Evolutionary conservation across 495 filamentous ascomycete genomes (phyloP).

Genomic region (Clohesyomyces aquaticus): DNA sequence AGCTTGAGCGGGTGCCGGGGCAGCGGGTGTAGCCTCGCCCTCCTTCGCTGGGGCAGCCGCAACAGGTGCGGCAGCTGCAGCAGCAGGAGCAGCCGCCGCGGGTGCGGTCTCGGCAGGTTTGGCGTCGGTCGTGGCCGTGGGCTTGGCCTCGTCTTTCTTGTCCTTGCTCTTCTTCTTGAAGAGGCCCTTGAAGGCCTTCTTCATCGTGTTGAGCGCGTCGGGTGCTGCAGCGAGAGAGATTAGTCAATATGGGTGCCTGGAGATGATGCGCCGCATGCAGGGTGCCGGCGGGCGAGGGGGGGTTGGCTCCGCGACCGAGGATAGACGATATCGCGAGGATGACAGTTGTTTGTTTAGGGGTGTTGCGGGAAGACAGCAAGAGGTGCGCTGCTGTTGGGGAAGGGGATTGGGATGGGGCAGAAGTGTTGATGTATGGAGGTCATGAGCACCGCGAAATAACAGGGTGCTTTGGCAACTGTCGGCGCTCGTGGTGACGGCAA

Average conservation of each 20-base stretch:
- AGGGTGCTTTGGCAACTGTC: not conserved
- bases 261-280: conserved; percentile 6
- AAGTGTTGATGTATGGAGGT: too few relatives aligned
- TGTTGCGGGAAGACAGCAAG: not conserved
- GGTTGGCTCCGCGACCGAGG: not conserved
- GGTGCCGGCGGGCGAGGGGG: not conserved
- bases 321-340: not conserved
- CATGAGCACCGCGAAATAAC: too few relatives aligned
- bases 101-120: conserved; percentile 38
- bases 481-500: not conserved
- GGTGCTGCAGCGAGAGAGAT: conserved; percentile 26
- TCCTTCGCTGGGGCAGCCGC: conserved; percentile 11
- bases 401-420: too few relatives aligned
- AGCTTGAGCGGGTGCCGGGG: conserved; percentile 18
- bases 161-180: conserved; percentile 39
- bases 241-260: conserved; percentile 3
- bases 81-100: conserved; percentile 27
- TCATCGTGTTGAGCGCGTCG: conserved; percentile 36
- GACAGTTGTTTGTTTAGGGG: not conserved
- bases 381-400: not conserved
- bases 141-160: conserved; percentile 34
- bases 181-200: conserved; percentile 39
- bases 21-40: conserved; percentile 12
- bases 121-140: conserved; percentile 27
- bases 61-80: conserved; percentile 28